Evolutionary conservation across 768 basidiomycete species (phyloP), one percentile per base, ranked within the genome.

Genomic region (Termitomyces sp.): DNA sequence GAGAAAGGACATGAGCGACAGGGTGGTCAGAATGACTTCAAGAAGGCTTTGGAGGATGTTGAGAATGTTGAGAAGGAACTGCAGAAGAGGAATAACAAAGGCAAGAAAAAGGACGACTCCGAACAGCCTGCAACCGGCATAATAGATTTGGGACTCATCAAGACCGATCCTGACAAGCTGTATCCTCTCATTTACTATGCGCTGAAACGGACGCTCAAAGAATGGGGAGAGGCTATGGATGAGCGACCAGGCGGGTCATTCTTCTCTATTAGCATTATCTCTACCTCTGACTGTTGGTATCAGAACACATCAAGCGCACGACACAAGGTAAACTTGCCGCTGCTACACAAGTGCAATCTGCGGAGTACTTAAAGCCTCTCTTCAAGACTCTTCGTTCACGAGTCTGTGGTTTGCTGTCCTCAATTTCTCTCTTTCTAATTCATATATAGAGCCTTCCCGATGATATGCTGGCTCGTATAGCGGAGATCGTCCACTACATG

Each of bases 101-200:
- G 83, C 63, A 85, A 81, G 66, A 87, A 85, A 76, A 87, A 82
- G 71, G 88, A 85, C 64, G 85, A 80, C 8, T 79, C 82, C 1
- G 78, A 87, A 66, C 74, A 79, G 33, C 74, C 77, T 46, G 74
- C 74, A 32, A 75, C 76, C 20, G 86, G 83, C 9, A 73, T 93
- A 9, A 75, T 99, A 50, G 93, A 99, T 71, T 71, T 98, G 32
- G 77, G 71, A 6, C 79, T 98, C 60, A 71, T 98, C 68, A 96
- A 94, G 79, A 85, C 84, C 18, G 93, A 98, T 71, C 91, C 94
- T 7, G 92, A 96, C 77, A 97, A 92, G 73, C 77, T 98, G 32
- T 98, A 99, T 69, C 97, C 97, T 0, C 79, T 98, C 66, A 98
- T 99, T 52, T 99, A 99, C 69, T 94, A 95, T 70, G 93, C 95